phyloP scores from a whole-genome alignment of 192 early-diverging fungal species.

The Pilobolus umbonatus region DNA sequence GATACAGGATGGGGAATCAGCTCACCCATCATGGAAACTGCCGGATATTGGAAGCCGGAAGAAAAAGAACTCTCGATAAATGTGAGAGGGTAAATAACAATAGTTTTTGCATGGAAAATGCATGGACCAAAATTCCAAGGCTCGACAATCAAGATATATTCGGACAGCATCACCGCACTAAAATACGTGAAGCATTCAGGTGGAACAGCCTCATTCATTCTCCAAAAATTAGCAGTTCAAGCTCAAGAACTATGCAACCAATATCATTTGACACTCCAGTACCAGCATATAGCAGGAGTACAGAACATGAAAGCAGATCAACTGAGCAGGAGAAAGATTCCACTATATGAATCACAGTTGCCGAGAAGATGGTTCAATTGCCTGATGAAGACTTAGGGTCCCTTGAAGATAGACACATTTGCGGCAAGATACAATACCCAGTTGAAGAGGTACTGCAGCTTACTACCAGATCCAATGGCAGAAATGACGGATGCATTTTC shows the following conservation, averaged over 20 bases:
- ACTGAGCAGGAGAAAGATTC: background rate
- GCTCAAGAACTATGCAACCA: constrained; percentile 4
- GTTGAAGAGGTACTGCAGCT: no score
- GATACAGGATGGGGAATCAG: constrained; percentile 2
- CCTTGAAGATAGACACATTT: no score
- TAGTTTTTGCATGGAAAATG: no score
- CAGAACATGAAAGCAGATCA: constrained; percentile 5
- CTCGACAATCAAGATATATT: background rate
- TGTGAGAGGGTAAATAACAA: constrained; percentile 1
- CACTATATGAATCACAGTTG: constrained; percentile 10
- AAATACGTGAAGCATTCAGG: constrained; percentile 14
- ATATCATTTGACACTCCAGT: background rate
- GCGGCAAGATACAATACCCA: no score
- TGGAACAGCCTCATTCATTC: constrained; percentile 1
- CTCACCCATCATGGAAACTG: background rate
- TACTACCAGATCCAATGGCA: no score
- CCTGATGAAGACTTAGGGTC: no score
- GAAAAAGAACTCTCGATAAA: background rate
- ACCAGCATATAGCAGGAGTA: constrained; percentile 13
- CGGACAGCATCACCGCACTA: constrained; percentile 11
- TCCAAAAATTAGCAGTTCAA: constrained; percentile 10
- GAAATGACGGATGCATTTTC: no score
- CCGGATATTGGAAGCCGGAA: background rate
- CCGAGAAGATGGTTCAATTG: no score
- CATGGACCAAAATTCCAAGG: no score